Evolutionary conservation across 2,329 filamentous ascomycete genomes (phyloP), one percentile per base, ranked within the genome.

Genomic region (Lomentospora prolificans): DNA sequence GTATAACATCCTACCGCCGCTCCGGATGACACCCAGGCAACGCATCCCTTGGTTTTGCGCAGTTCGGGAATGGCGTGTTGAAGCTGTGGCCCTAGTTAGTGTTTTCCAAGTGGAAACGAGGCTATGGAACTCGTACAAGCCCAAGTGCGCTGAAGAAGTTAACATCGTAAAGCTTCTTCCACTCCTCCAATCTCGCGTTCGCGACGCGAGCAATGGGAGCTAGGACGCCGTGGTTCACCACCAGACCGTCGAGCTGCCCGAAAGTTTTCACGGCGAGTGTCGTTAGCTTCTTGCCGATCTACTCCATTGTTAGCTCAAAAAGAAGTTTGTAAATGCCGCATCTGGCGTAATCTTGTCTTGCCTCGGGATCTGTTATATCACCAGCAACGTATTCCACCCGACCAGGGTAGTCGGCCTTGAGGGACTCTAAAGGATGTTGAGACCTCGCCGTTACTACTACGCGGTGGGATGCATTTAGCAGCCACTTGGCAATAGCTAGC

Each of bases 221-320:
- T 48, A 99, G 72, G 1, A 84, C 76, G 19, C 90, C 91, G 66
- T 99, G 94, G 69, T 97, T 97, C 59, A 97, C 73, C 10, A 99
- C 82, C 48, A 99, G 67, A 1, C 85, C 87, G 66, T 99, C 90
- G 3, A 99, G 71, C 51, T 74, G 76, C 8, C 85, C 86, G 67
- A 89, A 97, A 0, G 79, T 72, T 27, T 79, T 72, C 9, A 87
- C 65, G 0, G 90, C 86, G 1, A 84, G 70, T 3, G 85, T 75
- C 3, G 89, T 81, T 3, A 87, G 79, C 64, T 80, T 80, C 1
- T 77, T 69, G 3, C 82, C 50, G 8, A 51, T 51, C 50, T 51
- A 30, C 14, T n/a, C n/a, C n/a, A n/a, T n/a, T n/a, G n/a, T n/a
- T n/a, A n/a, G n/a, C n/a, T n/a, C n/a, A n/a, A n/a, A n/a, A n/a